Conservation (phyloP, 192 early-diverging fungal genomes). For the Dispira simplex region DNA sequence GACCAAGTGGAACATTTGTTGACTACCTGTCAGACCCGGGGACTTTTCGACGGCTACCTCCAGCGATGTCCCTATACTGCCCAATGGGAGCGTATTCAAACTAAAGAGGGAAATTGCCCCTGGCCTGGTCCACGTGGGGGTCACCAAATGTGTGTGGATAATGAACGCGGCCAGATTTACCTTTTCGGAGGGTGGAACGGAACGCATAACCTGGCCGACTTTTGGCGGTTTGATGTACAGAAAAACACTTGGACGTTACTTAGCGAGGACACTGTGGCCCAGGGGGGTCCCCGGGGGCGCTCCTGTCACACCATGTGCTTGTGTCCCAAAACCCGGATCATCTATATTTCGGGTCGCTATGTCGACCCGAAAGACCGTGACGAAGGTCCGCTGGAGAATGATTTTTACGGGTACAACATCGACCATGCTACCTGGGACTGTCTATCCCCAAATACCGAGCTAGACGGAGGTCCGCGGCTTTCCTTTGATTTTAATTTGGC, state of each 20-base stretch:
- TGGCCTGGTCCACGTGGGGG: constrained; percentile 52
- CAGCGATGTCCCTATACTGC: constrained; percentile 50
- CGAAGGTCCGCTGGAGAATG: constrained; percentile 53
- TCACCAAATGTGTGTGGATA: constrained; percentile 94
- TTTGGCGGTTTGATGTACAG: constrained; percentile 65
- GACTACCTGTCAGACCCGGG: constrained; percentile 32
- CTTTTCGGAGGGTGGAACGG: constrained; percentile 96
- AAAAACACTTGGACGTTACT: constrained; percentile 56
- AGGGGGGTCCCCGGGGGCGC: constrained; percentile 72
- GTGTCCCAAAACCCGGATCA: constrained; percentile 49
- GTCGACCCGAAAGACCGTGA: constrained; percentile 58
- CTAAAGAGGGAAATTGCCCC: not conserved
- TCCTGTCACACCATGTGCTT: constrained; percentile 91
- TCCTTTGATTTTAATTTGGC: constrained; percentile 94
- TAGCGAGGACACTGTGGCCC: constrained; percentile 50
- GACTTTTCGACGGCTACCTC: constrained; percentile 63
- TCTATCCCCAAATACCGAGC: constrained; percentile 66
- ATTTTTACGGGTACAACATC: constrained; percentile 85
- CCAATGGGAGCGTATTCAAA: constrained; percentile 33
- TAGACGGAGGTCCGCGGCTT: constrained; percentile 68
- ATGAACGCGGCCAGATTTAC: constrained; percentile 52
- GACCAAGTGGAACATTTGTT: constrained; percentile 55
- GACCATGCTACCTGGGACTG: constrained; percentile 45
- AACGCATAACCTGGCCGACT: constrained; percentile 64
- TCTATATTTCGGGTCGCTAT: constrained; percentile 84